Percentiles rank a stretch among this genome's conserved stretches.
Conservation (phyloP, 805 yeast genomes). For the Pichia manshurica region DNA sequence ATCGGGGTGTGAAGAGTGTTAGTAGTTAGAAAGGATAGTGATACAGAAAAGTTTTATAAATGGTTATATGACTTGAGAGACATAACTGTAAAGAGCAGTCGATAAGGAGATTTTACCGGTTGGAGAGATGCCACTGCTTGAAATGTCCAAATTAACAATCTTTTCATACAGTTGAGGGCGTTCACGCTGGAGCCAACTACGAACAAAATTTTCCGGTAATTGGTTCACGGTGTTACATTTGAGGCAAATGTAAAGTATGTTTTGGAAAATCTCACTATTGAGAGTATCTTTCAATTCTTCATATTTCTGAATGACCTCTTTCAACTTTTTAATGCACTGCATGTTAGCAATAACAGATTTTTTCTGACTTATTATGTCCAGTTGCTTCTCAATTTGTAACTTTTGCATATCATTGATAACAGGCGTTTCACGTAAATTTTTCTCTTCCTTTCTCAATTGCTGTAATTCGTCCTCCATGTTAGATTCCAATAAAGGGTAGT, state of each 20-base stretch:
- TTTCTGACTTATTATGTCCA: slow-evolving; percentile 22
- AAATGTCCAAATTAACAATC: neutral
- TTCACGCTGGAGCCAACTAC: slow-evolving; percentile 29
- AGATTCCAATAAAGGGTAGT: neutral
- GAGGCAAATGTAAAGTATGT: slow-evolving; percentile 37
- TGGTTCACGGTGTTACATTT: slow-evolving; percentile 21
- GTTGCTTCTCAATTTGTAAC: slow-evolving; percentile 20
- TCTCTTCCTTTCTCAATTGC: slow-evolving; percentile 24
- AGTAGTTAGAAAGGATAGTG: neutral
- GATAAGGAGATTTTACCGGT: neutral
- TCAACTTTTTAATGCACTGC: slow-evolving; percentile 25
- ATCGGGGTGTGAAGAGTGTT: slow-evolving; percentile 51
- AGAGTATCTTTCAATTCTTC: neutral
- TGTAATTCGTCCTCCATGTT: slow-evolving; percentile 16
- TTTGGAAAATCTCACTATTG: slow-evolving; percentile 27
- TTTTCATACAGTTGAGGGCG: slow-evolving; percentile 27
- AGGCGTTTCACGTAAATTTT: slow-evolving; percentile 24
- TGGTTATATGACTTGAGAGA: slow-evolving; percentile 1
- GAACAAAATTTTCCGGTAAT: slow-evolving; percentile 39
- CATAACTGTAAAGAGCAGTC: slow-evolving; percentile 2
- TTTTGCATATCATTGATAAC: slow-evolving; percentile 26
- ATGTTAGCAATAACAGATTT: slow-evolving; percentile 28
- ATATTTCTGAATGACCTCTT: slow-evolving; percentile 14
- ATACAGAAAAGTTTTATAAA: neutral
- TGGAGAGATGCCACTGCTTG: neutral